phyloP scores from a whole-genome alignment of 2,329 filamentous ascomycete species.

The Beauveria varroae region DNA sequence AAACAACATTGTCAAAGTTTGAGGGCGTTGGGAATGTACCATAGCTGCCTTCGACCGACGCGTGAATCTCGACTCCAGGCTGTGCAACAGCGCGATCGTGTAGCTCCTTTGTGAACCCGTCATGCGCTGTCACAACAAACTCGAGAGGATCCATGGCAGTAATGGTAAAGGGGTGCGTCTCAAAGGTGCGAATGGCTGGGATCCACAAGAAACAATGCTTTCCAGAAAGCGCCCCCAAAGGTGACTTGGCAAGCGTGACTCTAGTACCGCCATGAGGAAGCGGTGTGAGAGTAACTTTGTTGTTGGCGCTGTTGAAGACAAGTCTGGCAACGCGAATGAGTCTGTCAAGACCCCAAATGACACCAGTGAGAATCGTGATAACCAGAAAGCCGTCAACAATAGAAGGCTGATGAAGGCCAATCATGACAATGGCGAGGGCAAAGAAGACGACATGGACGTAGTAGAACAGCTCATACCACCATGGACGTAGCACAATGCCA shows the following conservation, averaged over 20 bases:
- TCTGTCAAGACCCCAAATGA: slow-evolving; percentile 45
- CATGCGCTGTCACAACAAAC: slow-evolving; percentile 50
- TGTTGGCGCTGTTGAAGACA: slow-evolving; percentile 38
- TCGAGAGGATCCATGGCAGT: slow-evolving; percentile 44
- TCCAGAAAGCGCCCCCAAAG: slow-evolving; percentile 40
- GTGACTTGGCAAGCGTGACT: slow-evolving; percentile 44
- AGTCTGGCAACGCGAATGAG: slow-evolving; percentile 38
- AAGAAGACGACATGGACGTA: slow-evolving; percentile 43
- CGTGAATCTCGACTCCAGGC: slow-evolving; percentile 39
- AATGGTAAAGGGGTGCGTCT: slow-evolving; percentile 60
- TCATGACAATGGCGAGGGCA: slow-evolving; percentile 37
- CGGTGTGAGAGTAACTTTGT: slow-evolving; percentile 44
- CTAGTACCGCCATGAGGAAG: slow-evolving; percentile 47
- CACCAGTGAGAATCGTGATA: slow-evolving; percentile 33
- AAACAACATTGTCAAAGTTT: slow-evolving; percentile 46
- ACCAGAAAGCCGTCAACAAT: slow-evolving; percentile 34
- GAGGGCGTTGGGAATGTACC: slow-evolving; percentile 46
- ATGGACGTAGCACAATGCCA: slow-evolving; percentile 34
- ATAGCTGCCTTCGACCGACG: slow-evolving; percentile 53
- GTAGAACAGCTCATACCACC: slow-evolving; percentile 51
- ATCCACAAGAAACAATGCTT: slow-evolving; percentile 60
- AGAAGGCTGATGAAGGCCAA: slow-evolving; percentile 45
- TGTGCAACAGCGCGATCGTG: slow-evolving; percentile 42
- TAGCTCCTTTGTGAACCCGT: slow-evolving; percentile 51
- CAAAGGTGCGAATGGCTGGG: slow-evolving; percentile 45